Percentiles rank a stretch among this genome's conserved stretches.
Conservation (phyloP, 2,329 filamentous ascomycete species). For the Macroventuria anomochaeta region DNA sequence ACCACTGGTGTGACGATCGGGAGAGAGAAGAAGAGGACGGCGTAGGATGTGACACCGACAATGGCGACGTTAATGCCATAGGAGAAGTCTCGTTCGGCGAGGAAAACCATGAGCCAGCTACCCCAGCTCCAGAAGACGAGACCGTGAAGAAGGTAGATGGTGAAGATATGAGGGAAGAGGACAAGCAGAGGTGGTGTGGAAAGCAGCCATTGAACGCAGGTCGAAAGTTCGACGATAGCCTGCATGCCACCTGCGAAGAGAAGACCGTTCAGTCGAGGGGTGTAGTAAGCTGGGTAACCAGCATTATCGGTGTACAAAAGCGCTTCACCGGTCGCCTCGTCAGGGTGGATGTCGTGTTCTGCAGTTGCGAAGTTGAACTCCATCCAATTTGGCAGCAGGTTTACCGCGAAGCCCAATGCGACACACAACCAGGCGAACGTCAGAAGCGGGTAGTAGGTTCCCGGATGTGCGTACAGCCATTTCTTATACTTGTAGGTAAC, state of each 20-base stretch:
- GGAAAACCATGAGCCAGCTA: constrained; percentile 45
- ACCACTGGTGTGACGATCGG: constrained; percentile 50
- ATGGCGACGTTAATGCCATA: constrained; percentile 47
- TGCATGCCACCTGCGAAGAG: constrained; percentile 51
- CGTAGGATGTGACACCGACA: constrained; percentile 48
- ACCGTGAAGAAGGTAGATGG: constrained; percentile 58
- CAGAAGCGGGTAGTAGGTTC: constrained; percentile 49
- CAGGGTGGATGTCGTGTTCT: constrained; percentile 55
- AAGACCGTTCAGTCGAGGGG: constrained; percentile 54
- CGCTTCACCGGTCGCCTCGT: constrained; percentile 47
- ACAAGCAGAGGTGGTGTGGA: constrained; percentile 50
- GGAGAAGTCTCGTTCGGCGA: constrained; percentile 37
- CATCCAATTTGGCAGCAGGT: constrained; percentile 48
- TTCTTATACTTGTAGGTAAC: constrained; percentile 55
- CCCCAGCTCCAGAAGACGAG: constrained; percentile 56
- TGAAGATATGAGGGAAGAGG: constrained; percentile 59
- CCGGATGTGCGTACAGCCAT: constrained; percentile 46
- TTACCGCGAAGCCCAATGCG: constrained; percentile 44
- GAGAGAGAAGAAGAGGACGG: constrained; percentile 38
- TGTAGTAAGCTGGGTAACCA: constrained; percentile 54
- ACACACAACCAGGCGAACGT: constrained; percentile 40
- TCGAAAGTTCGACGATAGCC: constrained; percentile 46
- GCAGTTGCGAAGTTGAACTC: constrained; percentile 49
- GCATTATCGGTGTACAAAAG: constrained; percentile 43
- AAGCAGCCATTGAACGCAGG: constrained; percentile 51